Percentiles rank a stretch among this genome's conserved stretches.
Evolutionary conservation across 768 basidiomycete species (phyloP).

Genomic region (Lactarius evosmus): DNA sequence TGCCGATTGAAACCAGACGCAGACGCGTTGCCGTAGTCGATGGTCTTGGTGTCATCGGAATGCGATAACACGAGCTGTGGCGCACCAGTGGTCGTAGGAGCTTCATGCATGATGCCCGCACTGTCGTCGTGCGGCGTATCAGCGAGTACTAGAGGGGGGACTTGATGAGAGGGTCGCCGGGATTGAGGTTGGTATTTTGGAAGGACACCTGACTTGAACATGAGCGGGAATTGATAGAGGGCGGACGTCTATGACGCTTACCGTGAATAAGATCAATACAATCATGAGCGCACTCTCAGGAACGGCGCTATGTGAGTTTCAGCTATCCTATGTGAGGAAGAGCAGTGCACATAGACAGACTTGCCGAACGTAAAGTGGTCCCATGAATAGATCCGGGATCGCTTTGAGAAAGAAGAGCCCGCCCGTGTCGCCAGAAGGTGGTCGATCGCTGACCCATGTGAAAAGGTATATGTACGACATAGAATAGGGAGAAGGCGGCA

Average conservation of each 20-base stretch:
- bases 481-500: conserved; percentile 79
- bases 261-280: conserved; percentile 79
- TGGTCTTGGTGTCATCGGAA: neutral
- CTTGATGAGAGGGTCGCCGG: conserved; percentile 75
- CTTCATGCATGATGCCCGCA: neutral
- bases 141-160: conserved; percentile 81
- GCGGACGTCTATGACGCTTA: conserved; percentile 36
- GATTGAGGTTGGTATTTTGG: conserved; percentile 69
- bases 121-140: conserved; percentile 52
- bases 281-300: conserved; percentile 83
- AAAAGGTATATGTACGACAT: conserved; percentile 61
- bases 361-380: conserved; percentile 88
- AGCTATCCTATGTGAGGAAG: conserved; percentile 71
- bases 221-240: conserved; percentile 7
- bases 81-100: neutral
- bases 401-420: conserved; percentile 97
- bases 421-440: conserved; percentile 71
- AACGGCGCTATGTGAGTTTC: conserved; percentile 52
- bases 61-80: neutral
- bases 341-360: conserved; percentile 83
- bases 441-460: conserved; percentile 61
- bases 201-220: conserved; percentile 52
- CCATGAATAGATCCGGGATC: conserved; percentile 89
- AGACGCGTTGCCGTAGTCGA: neutral
- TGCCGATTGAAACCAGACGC: neutral